A percentile compares a stretch with the other conserved stretches of the same genome.
Evolutionary conservation across 345 rosid species (phyloP).

Genomic region (Anastatica hierochuntica): DNA sequence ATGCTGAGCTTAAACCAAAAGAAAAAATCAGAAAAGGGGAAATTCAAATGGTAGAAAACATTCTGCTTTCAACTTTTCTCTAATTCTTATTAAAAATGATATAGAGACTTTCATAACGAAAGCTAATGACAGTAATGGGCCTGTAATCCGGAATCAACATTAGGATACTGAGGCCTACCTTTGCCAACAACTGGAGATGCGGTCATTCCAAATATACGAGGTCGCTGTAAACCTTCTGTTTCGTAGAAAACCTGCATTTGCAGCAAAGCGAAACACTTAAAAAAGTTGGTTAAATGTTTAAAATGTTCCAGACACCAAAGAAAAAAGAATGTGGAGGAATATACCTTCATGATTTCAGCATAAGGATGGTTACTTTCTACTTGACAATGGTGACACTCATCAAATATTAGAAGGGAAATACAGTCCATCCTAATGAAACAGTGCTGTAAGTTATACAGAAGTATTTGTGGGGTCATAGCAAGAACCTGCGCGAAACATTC

Average conservation of each 20-base stretch:
- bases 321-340: constrained; percentile 15
- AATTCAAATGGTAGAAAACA: background rate
- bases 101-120: background rate
- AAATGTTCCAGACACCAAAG: constrained; percentile 2
- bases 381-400: constrained; percentile 98
- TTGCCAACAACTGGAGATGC: constrained; percentile 92
- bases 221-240: constrained; percentile 35
- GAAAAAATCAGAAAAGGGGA: too few relatives aligned
- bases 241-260: constrained; percentile 60
- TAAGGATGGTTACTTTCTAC: constrained; percentile 71
- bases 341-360: constrained; percentile 86
- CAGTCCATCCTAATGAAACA: constrained; percentile 83
- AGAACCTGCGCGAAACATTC: constrained; percentile 52
- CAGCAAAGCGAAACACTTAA: constrained; percentile 15
- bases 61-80: background rate
- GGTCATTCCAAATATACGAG: constrained; percentile 96
- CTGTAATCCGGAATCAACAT: background rate
- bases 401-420: constrained; percentile 79
- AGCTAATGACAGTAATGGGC: background rate
- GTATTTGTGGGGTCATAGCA: constrained; percentile 83
- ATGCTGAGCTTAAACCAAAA: background rate
- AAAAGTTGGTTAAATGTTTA: constrained; percentile 15
- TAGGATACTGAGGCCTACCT: constrained; percentile 37
- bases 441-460: constrained; percentile 65
- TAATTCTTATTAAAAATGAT: background rate